These are phyloP conservation scores for Russula compacta DNA, from an alignment of 768 basidiomycete species.

Conservation along the genomic window DNA sequence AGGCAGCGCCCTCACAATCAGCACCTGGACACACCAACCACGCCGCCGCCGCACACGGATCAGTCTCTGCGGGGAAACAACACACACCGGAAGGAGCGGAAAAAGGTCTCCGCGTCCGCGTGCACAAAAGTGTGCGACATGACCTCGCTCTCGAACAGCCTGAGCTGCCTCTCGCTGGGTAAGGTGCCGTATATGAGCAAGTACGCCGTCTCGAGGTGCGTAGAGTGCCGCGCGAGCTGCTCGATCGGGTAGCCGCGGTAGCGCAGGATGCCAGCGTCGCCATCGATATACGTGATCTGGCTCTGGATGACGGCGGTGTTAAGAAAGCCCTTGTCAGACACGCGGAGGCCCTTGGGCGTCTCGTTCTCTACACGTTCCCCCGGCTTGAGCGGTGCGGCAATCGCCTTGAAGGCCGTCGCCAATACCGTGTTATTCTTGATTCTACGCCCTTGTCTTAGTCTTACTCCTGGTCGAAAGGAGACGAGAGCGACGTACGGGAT, in stretches of 20 bases:
- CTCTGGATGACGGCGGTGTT: slow-evolving; percentile 78
- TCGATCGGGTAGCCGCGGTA: slow-evolving; percentile 91
- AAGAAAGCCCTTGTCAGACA: slow-evolving; percentile 72
- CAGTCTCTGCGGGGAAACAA: not conserved
- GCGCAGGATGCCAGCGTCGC: slow-evolving; percentile 63
- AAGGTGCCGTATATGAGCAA: slow-evolving; percentile 83
- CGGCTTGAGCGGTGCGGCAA: slow-evolving; percentile 47
- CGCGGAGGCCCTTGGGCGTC: slow-evolving; percentile 70
- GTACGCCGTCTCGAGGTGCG: slow-evolving; percentile 77
- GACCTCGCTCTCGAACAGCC: slow-evolving; percentile 63
- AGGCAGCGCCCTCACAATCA: not conserved
- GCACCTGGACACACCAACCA: not conserved
- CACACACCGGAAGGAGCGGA: slow-evolving; percentile 34
- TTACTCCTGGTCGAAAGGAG: not conserved
- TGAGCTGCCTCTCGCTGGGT: slow-evolving; percentile 52
- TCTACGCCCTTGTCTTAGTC: slow-evolving; percentile 29
- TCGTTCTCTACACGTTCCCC: slow-evolving; percentile 75
- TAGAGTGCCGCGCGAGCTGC: slow-evolving; percentile 71
- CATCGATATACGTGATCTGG: slow-evolving; percentile 85
- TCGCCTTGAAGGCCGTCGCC: slow-evolving; percentile 73
- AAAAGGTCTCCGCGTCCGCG: slow-evolving; percentile 34
- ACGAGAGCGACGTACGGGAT: slow-evolving; percentile 48
- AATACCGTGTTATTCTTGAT: slow-evolving; percentile 73
- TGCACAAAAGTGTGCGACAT: slow-evolving; percentile 57
- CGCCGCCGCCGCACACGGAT: not conserved